Evolutionary conservation across 306 rosid species (phyloP).

Genomic region (Carpinus fangiana): DNA sequence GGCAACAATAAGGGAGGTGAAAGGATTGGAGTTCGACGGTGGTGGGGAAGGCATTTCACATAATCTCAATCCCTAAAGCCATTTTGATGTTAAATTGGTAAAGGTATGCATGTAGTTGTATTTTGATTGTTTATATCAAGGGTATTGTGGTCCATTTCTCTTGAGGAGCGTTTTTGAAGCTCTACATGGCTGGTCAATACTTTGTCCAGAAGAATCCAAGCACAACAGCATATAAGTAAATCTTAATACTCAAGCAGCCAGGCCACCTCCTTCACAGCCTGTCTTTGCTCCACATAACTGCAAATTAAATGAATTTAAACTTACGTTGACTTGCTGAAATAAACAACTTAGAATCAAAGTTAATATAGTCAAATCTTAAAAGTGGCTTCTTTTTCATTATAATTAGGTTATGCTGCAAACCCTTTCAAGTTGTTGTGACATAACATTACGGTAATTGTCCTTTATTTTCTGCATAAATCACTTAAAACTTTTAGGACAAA

Average conservation of each 20-base stretch:
- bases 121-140: background rate
- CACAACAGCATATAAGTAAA: slow-evolving; percentile 39
- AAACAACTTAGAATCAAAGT: slow-evolving; percentile 10
- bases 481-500: background rate
- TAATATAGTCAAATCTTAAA: slow-evolving; percentile 6
- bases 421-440: background rate
- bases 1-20: too few relatives aligned
- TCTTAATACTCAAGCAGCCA: slow-evolving; percentile 31
- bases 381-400: background rate
- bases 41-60: too few relatives aligned
- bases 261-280: slow-evolving; percentile 51
- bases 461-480: background rate
- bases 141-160: background rate
- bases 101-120: background rate
- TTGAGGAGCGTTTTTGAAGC: slow-evolving; percentile 7
- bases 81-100: background rate
- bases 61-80: too few relatives aligned
- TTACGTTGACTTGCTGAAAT: slow-evolving; percentile 27
- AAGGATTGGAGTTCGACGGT: too few relatives aligned
- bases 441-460: background rate
- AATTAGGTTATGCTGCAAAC: background rate
- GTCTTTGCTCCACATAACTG: slow-evolving; percentile 37
- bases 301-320: slow-evolving; percentile 37
- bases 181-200: slow-evolving; percentile 32
- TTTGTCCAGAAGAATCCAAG: slow-evolving; percentile 40